Conservation (phyloP, 306 rosid genomes). For the Argentina anserina region DNA sequence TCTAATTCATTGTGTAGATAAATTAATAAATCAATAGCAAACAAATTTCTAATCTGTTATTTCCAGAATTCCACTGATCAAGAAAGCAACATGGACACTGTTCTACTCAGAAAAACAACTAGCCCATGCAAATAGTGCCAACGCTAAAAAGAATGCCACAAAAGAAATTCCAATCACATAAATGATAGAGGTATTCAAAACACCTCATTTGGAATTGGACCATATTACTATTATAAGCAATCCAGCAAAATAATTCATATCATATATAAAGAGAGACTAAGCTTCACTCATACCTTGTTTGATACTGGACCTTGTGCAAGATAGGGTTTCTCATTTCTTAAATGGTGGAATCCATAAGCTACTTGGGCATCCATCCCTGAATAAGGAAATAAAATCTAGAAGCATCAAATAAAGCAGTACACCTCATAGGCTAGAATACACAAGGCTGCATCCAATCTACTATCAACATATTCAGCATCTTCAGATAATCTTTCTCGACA, state of each 20-base stretch:
- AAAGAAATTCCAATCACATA: neutral
- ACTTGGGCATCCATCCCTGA: conserved; percentile 99
- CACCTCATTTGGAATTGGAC: neutral
- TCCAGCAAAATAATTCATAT: neutral
- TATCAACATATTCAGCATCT: too few species aligned
- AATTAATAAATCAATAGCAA: neutral
- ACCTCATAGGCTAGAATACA: neutral
- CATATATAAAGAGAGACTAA: conserved; percentile 4
- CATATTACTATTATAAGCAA: neutral
- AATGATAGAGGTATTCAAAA: neutral
- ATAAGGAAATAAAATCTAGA: conserved; percentile 24
- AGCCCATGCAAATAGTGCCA: neutral
- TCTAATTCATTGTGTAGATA: neutral
- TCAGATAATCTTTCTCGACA: too few species aligned
- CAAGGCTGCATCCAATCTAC: too few species aligned
- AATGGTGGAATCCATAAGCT: conserved; percentile 93
- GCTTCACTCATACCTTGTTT: conserved; percentile 61
- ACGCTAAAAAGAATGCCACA: neutral
- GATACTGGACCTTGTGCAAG: conserved; percentile 92
- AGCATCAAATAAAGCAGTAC: neutral
- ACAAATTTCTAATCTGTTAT: conserved; percentile 1
- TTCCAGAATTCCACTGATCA: neutral
- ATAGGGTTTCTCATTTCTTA: conserved; percentile 85
- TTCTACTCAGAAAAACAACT: neutral
- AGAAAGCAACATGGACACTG: neutral